Percentiles rank a stretch among this genome's conserved stretches.
Conservation (phyloP, 1,284 basidiomycete species). For the Volvariella volvacea region DNA sequence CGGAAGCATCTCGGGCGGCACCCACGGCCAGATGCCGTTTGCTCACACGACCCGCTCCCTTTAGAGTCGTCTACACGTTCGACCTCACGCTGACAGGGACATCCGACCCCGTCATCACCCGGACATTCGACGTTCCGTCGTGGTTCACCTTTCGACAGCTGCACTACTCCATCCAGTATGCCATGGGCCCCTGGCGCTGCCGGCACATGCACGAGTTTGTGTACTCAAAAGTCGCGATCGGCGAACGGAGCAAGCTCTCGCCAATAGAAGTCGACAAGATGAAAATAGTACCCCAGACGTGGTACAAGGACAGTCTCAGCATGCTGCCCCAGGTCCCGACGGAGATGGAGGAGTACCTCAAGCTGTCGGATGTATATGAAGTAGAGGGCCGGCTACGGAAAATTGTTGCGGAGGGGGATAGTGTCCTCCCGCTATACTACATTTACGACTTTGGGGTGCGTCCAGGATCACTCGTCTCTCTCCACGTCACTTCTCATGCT, state of each 20-base stretch:
- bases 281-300: too few relatives aligned
- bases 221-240: background rate
- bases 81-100: background rate
- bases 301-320: background rate
- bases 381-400: background rate
- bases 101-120: constrained; percentile 10
- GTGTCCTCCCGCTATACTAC: constrained; percentile 8
- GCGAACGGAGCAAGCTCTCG: too few relatives aligned
- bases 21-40: too few relatives aligned
- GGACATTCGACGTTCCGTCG: constrained; percentile 11
- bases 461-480: background rate
- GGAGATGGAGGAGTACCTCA: background rate
- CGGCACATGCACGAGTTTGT: constrained; percentile 10
- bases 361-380: constrained; percentile 1
- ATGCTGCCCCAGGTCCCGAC: background rate
- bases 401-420: background rate
- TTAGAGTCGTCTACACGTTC: too few relatives aligned
- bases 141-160: constrained; percentile 11
- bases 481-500: too few relatives aligned
- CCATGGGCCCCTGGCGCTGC: constrained; percentile 9
- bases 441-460: constrained; percentile 12
- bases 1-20: too few relatives aligned
- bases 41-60: too few relatives aligned
- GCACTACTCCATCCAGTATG: constrained; percentile 11
- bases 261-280: too few relatives aligned